Evolutionary conservation across 2,329 filamentous ascomycete genomes (phyloP).

Genomic region (Fusarium liriodendri): DNA sequence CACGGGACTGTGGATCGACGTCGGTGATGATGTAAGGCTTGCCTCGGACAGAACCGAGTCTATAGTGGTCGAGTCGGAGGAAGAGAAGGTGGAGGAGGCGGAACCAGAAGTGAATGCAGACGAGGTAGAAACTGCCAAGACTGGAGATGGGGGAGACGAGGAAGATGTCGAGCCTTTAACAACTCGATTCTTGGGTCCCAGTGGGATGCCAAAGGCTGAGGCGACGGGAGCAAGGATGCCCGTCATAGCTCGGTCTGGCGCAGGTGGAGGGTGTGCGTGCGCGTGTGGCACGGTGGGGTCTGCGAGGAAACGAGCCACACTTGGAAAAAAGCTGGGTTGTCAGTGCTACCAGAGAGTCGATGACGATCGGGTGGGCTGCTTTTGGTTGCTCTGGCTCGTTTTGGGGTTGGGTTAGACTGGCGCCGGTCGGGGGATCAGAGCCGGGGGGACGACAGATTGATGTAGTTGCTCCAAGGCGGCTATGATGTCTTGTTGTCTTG

Average conservation of each 20-base stretch:
- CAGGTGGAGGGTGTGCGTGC: slow-evolving; percentile 7
- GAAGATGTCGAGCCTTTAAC: slow-evolving; percentile 32
- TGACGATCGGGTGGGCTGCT: slow-evolving; percentile 37
- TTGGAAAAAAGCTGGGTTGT: slow-evolving; percentile 4
- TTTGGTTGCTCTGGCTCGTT: slow-evolving; percentile 21
- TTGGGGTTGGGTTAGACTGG: slow-evolving; percentile 7
- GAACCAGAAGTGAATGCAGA: slow-evolving; percentile 27
- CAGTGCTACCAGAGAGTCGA: slow-evolving; percentile 18
- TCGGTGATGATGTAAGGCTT: slow-evolving; percentile 35
- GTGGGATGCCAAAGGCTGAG: slow-evolving; percentile 50
- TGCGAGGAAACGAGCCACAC: slow-evolving; percentile 26
- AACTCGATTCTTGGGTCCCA: slow-evolving; percentile 42
- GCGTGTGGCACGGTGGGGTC: slow-evolving; percentile 36
- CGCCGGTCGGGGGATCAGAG: background rate
- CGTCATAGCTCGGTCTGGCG: slow-evolving; percentile 41
- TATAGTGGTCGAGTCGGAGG: slow-evolving; percentile 31
- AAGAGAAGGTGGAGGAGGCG: slow-evolving; percentile 4
- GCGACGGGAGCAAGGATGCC: slow-evolving; percentile 47
- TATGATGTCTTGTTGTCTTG: background rate
- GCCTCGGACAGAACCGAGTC: slow-evolving; percentile 34
- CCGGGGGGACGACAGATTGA: slow-evolving; percentile 6
- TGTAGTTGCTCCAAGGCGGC: slow-evolving; percentile 4
- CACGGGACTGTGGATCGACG: slow-evolving; percentile 3
- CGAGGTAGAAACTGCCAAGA: slow-evolving; percentile 18
- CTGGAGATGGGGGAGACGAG: slow-evolving; percentile 24